A percentile compares a stretch with the other conserved stretches of the same genome.
These are phyloP conservation scores for Barnettozyma vustinii DNA, from an alignment of 805 yeast genomes.

Conservation along the genomic window DNA sequence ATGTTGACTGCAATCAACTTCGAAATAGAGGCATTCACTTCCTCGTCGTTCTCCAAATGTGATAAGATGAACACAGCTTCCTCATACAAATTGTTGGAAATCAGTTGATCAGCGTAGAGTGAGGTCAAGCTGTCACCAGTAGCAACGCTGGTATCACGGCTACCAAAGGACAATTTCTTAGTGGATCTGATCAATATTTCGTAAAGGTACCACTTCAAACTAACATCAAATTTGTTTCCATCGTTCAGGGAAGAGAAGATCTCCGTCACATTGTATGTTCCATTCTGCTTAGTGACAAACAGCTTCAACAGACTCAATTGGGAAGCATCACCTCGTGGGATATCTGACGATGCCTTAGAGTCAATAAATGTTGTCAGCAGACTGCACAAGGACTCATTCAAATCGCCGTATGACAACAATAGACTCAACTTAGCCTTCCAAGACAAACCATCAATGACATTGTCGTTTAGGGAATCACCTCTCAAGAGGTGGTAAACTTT, in stretches of 20 bases:
- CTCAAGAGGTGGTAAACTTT: slow-evolving; percentile 62
- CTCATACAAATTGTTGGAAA: slow-evolving; percentile 40
- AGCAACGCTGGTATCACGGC: background rate
- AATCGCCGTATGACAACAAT: slow-evolving; percentile 57
- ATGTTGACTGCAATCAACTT: slow-evolving; percentile 25
- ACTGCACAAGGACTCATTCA: slow-evolving; percentile 30
- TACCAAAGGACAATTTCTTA: slow-evolving; percentile 21
- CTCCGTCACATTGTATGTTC: slow-evolving; percentile 12
- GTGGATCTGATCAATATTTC: slow-evolving; percentile 38
- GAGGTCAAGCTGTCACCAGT: slow-evolving; percentile 35
- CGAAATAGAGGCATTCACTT: slow-evolving; percentile 37
- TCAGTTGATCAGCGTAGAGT: slow-evolving; percentile 47
- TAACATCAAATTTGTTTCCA: slow-evolving; percentile 27
- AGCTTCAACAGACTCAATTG: slow-evolving; percentile 27
- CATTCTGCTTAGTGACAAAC: slow-evolving; percentile 21
- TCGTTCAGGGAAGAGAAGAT: slow-evolving; percentile 16
- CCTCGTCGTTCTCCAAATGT: slow-evolving; percentile 45
- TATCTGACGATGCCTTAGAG: slow-evolving; percentile 10
- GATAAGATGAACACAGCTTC: slow-evolving; percentile 61
- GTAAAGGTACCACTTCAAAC: slow-evolving; percentile 47
- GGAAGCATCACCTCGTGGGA: slow-evolving; percentile 15
- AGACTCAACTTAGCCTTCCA: slow-evolving; percentile 65
- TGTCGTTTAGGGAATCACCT: slow-evolving; percentile 39
- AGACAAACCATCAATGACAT: slow-evolving; percentile 42
- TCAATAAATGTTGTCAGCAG: slow-evolving; percentile 27